Evolutionary conservation across 257 asterid genomes (phyloP).

Genomic region (Plantago ovata): DNA sequence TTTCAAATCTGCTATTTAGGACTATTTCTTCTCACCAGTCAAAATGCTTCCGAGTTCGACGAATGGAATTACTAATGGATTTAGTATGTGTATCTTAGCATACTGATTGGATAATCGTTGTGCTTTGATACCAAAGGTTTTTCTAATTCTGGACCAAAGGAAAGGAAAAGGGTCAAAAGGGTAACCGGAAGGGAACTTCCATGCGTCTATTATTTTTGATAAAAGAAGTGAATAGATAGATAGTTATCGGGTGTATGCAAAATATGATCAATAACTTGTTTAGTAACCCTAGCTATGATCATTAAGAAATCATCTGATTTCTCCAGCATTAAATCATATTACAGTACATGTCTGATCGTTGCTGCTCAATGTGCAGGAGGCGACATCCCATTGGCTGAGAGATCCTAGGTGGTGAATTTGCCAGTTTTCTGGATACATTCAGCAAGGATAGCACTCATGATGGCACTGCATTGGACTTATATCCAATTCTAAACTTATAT

Average conservation of each 20-base stretch:
- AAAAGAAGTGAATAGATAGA: too few species aligned
- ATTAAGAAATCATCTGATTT: slow-evolving; percentile 6
- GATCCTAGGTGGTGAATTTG: slow-evolving; percentile 30
- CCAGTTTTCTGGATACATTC: slow-evolving; percentile 31
- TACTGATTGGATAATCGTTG: too few species aligned
- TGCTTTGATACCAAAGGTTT: too few species aligned
- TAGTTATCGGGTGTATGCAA: too few species aligned
- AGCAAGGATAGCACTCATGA: slow-evolving; percentile 21
- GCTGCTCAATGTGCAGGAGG: slow-evolving; percentile 50
- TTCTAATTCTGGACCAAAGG: too few species aligned
- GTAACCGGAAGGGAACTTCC: too few species aligned
- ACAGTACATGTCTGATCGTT: slow-evolving; percentile 7
- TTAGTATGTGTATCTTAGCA: background rate
- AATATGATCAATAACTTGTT: too few species aligned
- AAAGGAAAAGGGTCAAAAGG: too few species aligned
- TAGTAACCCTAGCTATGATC: slow-evolving; percentile 6
- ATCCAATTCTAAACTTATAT: slow-evolving; percentile 15
- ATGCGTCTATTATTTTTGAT: too few species aligned
- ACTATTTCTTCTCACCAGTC: background rate
- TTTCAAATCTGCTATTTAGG: background rate
- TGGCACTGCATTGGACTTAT: slow-evolving; percentile 19
- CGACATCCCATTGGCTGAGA: slow-evolving; percentile 82
- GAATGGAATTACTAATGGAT: background rate
- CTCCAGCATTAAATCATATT: background rate
- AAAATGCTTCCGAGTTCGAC: background rate